Conservation (phyloP, 2,329 filamentous ascomycete species). For the Ploettnerulaceae sp. region DNA sequence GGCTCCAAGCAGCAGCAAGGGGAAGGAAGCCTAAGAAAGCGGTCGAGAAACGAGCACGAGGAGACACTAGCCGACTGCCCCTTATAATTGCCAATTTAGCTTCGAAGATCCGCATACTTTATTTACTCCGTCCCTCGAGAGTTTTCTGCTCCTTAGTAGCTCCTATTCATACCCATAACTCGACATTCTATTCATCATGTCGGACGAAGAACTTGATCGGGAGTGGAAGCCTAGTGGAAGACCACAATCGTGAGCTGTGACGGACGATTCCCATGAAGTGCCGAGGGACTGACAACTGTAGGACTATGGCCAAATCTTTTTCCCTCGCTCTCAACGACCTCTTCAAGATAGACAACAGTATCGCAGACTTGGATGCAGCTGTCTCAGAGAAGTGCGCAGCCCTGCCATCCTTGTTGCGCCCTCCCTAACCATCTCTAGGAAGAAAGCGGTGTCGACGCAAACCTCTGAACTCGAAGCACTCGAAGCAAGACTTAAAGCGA, state of each 20-base stretch:
- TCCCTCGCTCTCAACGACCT: conserved; percentile 81
- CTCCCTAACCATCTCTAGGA: conserved; percentile 47
- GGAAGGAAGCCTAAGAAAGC: conserved; percentile 1
- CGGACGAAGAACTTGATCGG: conserved; percentile 67
- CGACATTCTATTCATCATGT: conserved; percentile 26
- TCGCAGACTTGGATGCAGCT: conserved; percentile 68
- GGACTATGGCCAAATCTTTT: conserved; percentile 83
- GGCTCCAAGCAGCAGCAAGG: not conserved
- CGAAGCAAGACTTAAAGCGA: conserved; percentile 76
- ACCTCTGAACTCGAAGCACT: conserved; percentile 79
- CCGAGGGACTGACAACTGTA: conserved; percentile 37
- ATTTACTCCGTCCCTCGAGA: conserved; percentile 2
- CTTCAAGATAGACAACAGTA: conserved; percentile 78
- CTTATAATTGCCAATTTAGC: conserved; percentile 17
- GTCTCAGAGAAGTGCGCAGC: conserved; percentile 69
- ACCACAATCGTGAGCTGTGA: conserved; percentile 73
- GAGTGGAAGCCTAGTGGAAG: conserved; percentile 76
- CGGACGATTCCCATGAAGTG: not conserved
- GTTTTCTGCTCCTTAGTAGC: not conserved
- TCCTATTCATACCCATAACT: not conserved
- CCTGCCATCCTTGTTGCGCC: not conserved
- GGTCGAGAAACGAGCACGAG: conserved; percentile 1
- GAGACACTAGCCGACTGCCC: conserved; percentile 15
- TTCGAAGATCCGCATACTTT: conserved; percentile 13
- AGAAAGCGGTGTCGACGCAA: conserved; percentile 70